phyloP scores from a whole-genome alignment of 371 early-diverging fungal species.

The Massospora cicadina region DNA sequence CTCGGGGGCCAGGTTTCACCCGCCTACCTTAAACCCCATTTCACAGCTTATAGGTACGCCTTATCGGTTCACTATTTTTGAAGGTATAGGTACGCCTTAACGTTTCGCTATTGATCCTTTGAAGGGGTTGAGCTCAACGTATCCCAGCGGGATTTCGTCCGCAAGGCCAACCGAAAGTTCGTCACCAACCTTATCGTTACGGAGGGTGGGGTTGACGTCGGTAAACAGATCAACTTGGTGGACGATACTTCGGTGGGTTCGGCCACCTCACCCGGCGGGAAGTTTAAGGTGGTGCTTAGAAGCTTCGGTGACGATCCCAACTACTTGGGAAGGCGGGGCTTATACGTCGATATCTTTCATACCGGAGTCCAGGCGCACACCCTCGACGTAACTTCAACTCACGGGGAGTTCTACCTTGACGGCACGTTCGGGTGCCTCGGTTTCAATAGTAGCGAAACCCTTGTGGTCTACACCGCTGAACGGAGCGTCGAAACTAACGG shows the following conservation, averaged over 20 bases:
- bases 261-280: not conserved
- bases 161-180: not conserved
- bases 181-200: not conserved
- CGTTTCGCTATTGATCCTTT: not conserved
- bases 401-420: not conserved
- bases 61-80: too few species aligned
- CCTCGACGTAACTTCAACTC: not conserved
- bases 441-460: not conserved
- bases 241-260: not conserved
- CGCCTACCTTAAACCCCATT: too few species aligned
- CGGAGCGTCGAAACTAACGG: not conserved
- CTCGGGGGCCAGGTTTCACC: not conserved
- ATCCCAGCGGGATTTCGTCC: not conserved
- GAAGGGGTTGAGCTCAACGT: not conserved
- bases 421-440: not conserved
- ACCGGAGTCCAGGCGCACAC: not conserved
- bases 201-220: not conserved
- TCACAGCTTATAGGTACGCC: too few species aligned
- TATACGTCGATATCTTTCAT: not conserved
- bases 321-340: not conserved
- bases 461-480: not conserved
- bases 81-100: too few species aligned
- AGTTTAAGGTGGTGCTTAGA: not conserved
- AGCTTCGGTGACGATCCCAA: not conserved
- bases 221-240: not conserved